A percentile compares a stretch with the other conserved stretches of the same genome.
phyloP scores from a whole-genome alignment of 2,329 filamentous ascomycete species.

The Claviceps pusilla region DNA sequence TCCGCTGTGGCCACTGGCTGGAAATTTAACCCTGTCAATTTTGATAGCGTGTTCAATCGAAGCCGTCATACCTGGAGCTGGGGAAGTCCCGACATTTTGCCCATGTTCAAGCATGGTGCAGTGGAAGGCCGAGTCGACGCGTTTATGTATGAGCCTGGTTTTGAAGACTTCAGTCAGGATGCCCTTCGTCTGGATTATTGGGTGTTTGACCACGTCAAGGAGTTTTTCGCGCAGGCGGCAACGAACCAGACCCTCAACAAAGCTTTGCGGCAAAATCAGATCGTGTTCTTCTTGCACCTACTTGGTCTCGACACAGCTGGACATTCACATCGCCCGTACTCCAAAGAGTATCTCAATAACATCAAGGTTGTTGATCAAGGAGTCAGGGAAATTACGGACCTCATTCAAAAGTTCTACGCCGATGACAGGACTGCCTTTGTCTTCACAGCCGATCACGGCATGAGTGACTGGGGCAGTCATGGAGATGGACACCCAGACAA shows the following conservation, averaged over 20 bases:
- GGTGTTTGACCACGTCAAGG: conserved; percentile 91
- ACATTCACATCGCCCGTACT: conserved; percentile 77
- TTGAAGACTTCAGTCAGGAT: conserved; percentile 79
- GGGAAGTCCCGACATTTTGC: conserved; percentile 93
- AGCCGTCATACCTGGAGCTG: conserved; percentile 97
- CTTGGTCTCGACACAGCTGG: conserved; percentile 85
- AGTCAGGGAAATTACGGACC: conserved; percentile 64
- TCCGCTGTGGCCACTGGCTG: conserved; percentile 94
- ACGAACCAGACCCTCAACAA: conserved; percentile 61
- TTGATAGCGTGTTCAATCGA: conserved; percentile 96
- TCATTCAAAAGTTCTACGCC: conserved; percentile 74
- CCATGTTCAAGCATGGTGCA: conserved; percentile 94
- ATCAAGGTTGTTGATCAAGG: conserved; percentile 88
- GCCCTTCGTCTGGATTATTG: conserved; percentile 72
- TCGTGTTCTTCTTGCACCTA: conserved; percentile 90
- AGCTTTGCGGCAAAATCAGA: conserved; percentile 63
- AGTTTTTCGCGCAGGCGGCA: conserved; percentile 66
- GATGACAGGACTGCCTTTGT: conserved; percentile 82
- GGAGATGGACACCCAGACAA: conserved; percentile 96
- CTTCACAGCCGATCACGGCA: conserved; percentile 95
- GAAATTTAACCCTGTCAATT: conserved; percentile 97
- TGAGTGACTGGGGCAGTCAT: conserved; percentile 99
- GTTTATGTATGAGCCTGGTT: conserved; percentile 68
- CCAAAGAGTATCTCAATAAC: conserved; percentile 86
- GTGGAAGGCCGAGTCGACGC: conserved; percentile 74